Evolutionary conservation across 2,329 filamentous ascomycete species (phyloP).

Genomic region (Stagonosporopsis cucurbitacearum): DNA sequence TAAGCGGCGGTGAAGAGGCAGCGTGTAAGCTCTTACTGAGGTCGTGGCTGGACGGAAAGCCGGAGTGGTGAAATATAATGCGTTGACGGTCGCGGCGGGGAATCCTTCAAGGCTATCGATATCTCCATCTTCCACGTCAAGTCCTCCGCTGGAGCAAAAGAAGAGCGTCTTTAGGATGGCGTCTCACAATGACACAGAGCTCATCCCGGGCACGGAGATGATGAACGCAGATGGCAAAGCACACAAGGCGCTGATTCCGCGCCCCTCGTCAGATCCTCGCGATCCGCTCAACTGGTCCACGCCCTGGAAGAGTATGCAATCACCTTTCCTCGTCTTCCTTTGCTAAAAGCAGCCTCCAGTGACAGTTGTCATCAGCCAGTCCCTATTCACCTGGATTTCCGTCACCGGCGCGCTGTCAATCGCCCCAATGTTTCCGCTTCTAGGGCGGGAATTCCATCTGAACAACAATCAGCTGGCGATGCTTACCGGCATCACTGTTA

Average conservation of each 20-base stretch:
- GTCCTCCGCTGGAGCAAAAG: background rate
- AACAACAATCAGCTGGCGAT: constrained; percentile 50
- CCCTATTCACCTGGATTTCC: constrained; percentile 53
- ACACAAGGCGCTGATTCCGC: constrained; percentile 37
- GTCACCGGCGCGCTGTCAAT: constrained; percentile 53
- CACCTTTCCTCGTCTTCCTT: too few species aligned
- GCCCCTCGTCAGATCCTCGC: constrained; percentile 41
- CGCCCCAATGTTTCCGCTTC: constrained; percentile 53
- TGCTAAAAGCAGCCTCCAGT: constrained; percentile 24
- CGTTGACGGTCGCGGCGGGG: too few species aligned
- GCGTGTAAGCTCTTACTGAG: background rate
- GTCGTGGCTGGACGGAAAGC: too few species aligned
- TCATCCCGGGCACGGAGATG: constrained; percentile 42
- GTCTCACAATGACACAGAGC: constrained; percentile 18
- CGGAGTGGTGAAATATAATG: background rate
- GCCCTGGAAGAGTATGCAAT: constrained; percentile 42
- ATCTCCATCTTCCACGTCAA: too few species aligned
- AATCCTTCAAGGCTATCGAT: background rate
- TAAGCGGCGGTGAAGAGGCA: background rate
- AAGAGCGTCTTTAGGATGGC: constrained; percentile 19
- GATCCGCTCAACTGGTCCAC: constrained; percentile 50
- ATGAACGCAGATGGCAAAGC: constrained; percentile 31
- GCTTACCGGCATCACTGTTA: constrained; percentile 53
- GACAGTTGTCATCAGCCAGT: constrained; percentile 47
- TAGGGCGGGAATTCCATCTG: constrained; percentile 51